Conservation (phyloP, 1,284 basidiomycete species). For the Sanghuangporus weigelae region DNA sequence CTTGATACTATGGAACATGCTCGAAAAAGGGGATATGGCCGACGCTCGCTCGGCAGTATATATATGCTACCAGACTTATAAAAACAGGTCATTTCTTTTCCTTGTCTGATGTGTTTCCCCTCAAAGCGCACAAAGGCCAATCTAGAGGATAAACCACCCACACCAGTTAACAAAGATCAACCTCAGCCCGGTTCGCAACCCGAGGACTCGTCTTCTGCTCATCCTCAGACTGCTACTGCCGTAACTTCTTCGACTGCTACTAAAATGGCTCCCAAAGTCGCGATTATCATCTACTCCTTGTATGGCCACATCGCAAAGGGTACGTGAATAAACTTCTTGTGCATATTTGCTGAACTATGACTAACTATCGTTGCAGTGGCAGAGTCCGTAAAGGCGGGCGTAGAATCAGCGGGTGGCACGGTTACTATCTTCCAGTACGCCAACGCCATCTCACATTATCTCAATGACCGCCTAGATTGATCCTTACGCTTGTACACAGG, state of each 20-base stretch:
- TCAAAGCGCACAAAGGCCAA: constrained; percentile 11
- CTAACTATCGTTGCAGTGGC: constrained; percentile 51
- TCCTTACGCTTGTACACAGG: constrained; percentile 30
- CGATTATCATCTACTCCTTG: constrained; percentile 78
- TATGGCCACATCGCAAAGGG: constrained; percentile 76
- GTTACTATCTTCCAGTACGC: constrained; percentile 72
- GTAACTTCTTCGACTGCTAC: constrained; percentile 24
- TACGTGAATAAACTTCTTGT: too few relatives aligned
- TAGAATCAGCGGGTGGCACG: constrained; percentile 65
- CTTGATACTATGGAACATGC: not conserved
- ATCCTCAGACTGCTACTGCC: not conserved
- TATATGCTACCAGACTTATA: not conserved
- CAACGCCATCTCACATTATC: not conserved
- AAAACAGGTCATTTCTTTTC: not conserved
- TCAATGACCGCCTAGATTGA: constrained; percentile 13
- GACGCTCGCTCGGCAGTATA: not conserved
- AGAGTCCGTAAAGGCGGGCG: constrained; percentile 69
- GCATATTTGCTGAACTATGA: not conserved
- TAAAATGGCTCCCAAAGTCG: constrained; percentile 49
- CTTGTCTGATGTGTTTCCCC: constrained; percentile 10
- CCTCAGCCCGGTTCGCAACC: not conserved
- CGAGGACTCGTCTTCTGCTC: not conserved
- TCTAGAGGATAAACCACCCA: constrained; percentile 5
- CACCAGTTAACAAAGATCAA: constrained; percentile 18
- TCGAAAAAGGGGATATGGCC: not conserved